Base-by-base conservation (phyloP, 192 early-diverging fungal genomes). In the Rhizoclosmatium globosum region DNA sequence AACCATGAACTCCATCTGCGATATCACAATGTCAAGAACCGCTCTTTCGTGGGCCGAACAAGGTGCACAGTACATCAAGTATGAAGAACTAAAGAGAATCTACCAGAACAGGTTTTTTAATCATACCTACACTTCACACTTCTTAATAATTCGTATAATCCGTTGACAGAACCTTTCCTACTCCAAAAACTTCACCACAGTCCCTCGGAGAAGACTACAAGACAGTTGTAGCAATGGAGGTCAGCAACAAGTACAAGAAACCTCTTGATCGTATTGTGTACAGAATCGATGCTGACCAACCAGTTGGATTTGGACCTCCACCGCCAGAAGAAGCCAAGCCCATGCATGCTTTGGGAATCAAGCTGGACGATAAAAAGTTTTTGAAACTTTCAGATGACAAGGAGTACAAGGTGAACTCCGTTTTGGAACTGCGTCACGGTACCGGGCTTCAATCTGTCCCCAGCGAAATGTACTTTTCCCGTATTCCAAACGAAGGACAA, bases 321-420 rank as follows among this genome's bases (percentile, higher is more conserved):
- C 82, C 81, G 77, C 82, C 68, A 82, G 69, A 47, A 82, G 85
- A 58, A 1, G 59, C 77, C 56, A 21, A n/a, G 56, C 41, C 53
- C 59, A 13, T 50, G 59, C 59, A 58, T 43, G 73, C 67, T 39
- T 82, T 88, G 87, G 82, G 88, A 58, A 85, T 87, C 81, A 90
- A 89, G 78, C 60, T 62, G 15, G 60, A 9, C 23, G 11, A 7
- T 7, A 62, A 62, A 23, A 62, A 62, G 60, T 7, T 7, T 6
- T 39, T 62, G 7, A 19, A 39, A 62, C 7, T 62, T 62, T 19
- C 7, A 21, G 60, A 62, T 7, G 11, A 62, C 9, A 21, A 62
- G 6, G 38, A 62, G 7, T 62, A 31, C 60, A 62, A 62, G 38
- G 60, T 62, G 21, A 19, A 7, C 21, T 23, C 9, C 15, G 23